Base-by-base conservation (phyloP, 2,329 filamentous ascomycete species). In the Fusarium redolens region DNA sequence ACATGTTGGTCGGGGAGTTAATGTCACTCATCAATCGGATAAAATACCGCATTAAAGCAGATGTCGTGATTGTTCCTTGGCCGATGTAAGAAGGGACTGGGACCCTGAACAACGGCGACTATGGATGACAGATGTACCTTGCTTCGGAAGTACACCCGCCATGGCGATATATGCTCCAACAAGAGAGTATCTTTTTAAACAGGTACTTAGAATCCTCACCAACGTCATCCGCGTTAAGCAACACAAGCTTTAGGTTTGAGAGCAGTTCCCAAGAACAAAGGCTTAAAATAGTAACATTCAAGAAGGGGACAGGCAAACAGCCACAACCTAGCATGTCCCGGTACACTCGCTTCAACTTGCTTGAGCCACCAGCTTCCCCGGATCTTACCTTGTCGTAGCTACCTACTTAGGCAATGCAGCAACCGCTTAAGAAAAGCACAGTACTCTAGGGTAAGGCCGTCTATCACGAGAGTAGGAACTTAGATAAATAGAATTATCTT, bases 1-100 rank as follows among this genome's bases (percentile, higher is more conserved):
- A 71, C 66, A 22, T 61, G 40, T 28, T 28, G 56, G 30, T 37
- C 30, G 41, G 15, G 15, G 41, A 35, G 30, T 44, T 25, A 35
- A 54, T 65, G 41, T 61, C 18, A 38, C 31, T 54, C 59, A 9
- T 51, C 28, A 30, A 28, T 22, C 10, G 50, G 33, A 11, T 22
- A 61, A 71, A 65, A 51, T 60, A 60, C 45, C 65, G 57, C 55
- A 66, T 17, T 35, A 40, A 54, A 28, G 50, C n/a, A 18, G 11
- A 14, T 58, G 51, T 58, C 40, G 51, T 54, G 51, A 59, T 69
- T 47, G 25, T 52, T 52, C 45, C 51, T 69, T 51, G 31, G n/a
- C 35, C 20, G 17, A 22, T 51, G 30, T 54, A 22, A 55, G 30
- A 51, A 55, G 37, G 14, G 50, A 40, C 15, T 44, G 28, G 20